Evolutionary conservation across 805 yeast genomes (phyloP), one percentile per base, ranked within the genome.

Genomic region (Maudiozyma barnettii): DNA sequence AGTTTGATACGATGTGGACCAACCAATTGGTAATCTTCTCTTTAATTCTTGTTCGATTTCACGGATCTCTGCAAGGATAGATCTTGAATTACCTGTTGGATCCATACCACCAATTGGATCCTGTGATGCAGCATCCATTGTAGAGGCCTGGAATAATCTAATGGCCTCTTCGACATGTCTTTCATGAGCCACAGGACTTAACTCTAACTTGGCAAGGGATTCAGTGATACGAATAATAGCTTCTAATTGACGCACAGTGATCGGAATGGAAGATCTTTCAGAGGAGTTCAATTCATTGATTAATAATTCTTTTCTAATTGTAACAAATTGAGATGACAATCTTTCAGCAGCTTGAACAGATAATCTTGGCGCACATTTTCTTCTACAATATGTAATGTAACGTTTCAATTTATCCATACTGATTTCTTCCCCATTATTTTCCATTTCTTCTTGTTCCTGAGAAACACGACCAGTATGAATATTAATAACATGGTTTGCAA

Each of bases 161-260:
- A 93, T 86, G 0, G 98, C 97, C 63, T 93, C 99, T 57, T 87
- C 91, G 26, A 93, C 99, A 61, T 93, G 98, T 53, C 78, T 82
- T 57, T 81, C 93, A 8, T 79, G 76, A 3, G 96, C 98, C 16
- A 88, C 75, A 1, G 97, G 91, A 13, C 83, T 75, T 47, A 93
- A 70, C 48, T 82, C 81, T 49, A 93, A 65, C 65, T 93, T 93
- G 7, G 99, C 99, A 48, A 93, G 70, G 0, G 96, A 78, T 69
- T 93, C 99, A 1, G 97, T 79, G 46, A 93, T 93, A 71, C 99
- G 90, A 43, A 93, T 80, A 57, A 93, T 87, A 37, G 99, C 99
- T 68, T 93, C 99, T 51, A 93, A 75, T 71, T 93, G 99, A 75
- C 99, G 89, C 41, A 93, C 81, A 0, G 99, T 93, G 60, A 93